Base-by-base conservation (phyloP, 2,329 filamentous ascomycete species). In the Zelopaecilomyces penicillatus region DNA sequence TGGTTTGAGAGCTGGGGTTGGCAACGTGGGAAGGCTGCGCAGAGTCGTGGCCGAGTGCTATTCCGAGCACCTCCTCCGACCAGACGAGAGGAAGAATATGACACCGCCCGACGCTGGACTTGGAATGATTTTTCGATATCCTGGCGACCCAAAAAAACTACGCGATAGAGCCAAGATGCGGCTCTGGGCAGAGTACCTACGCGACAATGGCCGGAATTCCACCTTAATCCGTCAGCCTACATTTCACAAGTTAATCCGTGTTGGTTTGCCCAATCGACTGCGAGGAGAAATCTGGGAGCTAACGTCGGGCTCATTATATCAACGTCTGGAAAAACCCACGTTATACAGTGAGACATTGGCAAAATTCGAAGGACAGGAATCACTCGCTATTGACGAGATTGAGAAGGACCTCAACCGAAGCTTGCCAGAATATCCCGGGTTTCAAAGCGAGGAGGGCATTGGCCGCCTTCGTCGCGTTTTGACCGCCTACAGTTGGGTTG, bases 391-490 rank as follows among this genome's bases (percentile, higher is more conserved):
- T 55, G 93, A 98, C 62, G 93, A 98, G 71, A 98, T 98, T 52
- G 93, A 98, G 62, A 98, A 98, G 65, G 93, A 98, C 61, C 69
- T 98, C 41, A 98, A 98, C 65, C 82, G 93, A 53, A 96, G 90
- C 72, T 69, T 98, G 53, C 93, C 93, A 1, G 93, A 98, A 65
- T 98, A 98, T 62, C 88, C 93, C 12, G 93, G 93, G 1, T 98
- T 96, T 60, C 93, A 98, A 66, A 95, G 85, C 58, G 86, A 95
- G 62, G 90, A 96, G 58, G 93, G 93, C 11, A 98, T 98, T 52
- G 87, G 83, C 37, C 79, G 93, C 19, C 72, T 98, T 50, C 82
- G 93, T 48, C 79, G 91, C 46, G 93, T 98, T 33, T 74, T 98
- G 44, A 97, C 91, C 2, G 93, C 93, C 4, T 98, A 98, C 69